These are phyloP conservation scores for Alternaria sp. DNA, from an alignment of 2,329 filamentous ascomycete genomes.

Conservation along the genomic window DNA sequence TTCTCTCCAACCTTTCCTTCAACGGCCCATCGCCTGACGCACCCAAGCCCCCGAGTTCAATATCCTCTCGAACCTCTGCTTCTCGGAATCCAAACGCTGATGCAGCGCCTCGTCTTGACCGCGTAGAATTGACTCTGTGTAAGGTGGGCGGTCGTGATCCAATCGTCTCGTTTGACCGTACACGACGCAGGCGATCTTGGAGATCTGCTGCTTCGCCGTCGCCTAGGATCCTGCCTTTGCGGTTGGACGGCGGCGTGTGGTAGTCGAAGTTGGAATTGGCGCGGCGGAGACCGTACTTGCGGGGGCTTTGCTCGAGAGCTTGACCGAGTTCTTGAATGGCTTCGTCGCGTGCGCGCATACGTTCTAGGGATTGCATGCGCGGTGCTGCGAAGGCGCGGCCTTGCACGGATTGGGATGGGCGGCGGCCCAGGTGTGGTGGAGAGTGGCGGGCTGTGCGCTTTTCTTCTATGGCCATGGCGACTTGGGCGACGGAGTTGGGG, in stretches of 20 bases:
- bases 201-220: slow-evolving; percentile 41
- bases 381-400: slow-evolving; percentile 62
- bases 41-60: slow-evolving; percentile 40
- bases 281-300: slow-evolving; percentile 46
- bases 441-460: slow-evolving; percentile 49
- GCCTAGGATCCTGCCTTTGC: slow-evolving; percentile 40
- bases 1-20: slow-evolving; percentile 41
- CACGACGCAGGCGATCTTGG: slow-evolving; percentile 35
- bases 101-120: slow-evolving; percentile 28
- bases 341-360: slow-evolving; percentile 50
- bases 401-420: slow-evolving; percentile 52
- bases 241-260: slow-evolving; percentile 43
- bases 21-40: slow-evolving; percentile 33
- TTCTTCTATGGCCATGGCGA: slow-evolving; percentile 62
- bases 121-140: slow-evolving; percentile 28
- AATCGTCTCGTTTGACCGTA: slow-evolving; percentile 43
- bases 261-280: slow-evolving; percentile 41
- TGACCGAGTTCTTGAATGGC: slow-evolving; percentile 52
- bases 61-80: slow-evolving; percentile 46
- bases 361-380: slow-evolving; percentile 58
- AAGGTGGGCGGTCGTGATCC: slow-evolving; percentile 25
- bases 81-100: slow-evolving; percentile 46
- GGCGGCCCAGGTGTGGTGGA: slow-evolving; percentile 37
- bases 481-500: slow-evolving; percentile 62
- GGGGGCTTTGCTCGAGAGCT: slow-evolving; percentile 53